These are phyloP conservation scores for Spencermartinsiella europaea DNA, from an alignment of 805 yeast genomes.

Conservation along the genomic window DNA sequence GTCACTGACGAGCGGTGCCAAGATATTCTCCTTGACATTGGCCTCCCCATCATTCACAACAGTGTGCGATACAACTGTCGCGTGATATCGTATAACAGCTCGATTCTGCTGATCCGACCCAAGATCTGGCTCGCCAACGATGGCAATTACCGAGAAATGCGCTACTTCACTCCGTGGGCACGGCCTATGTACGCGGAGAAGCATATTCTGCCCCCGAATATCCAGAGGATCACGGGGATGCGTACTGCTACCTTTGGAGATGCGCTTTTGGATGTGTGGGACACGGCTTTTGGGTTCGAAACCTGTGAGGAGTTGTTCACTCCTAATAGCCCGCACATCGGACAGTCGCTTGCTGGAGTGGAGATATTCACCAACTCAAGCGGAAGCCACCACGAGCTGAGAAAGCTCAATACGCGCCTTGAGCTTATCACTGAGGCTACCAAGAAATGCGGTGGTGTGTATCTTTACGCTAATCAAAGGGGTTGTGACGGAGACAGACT, in stretches of 20 bases:
- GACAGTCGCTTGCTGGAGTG: conserved; percentile 92
- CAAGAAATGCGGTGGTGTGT: conserved; percentile 93
- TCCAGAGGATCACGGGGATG: conserved; percentile 66
- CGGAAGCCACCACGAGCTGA: conserved; percentile 95
- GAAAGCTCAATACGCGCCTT: conserved; percentile 82
- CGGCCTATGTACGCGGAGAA: conserved; percentile 71
- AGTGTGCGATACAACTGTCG: conserved; percentile 90
- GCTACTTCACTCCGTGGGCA: conserved; percentile 94
- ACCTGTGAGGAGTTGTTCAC: conserved; percentile 98
- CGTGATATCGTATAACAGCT: conserved; percentile 70
- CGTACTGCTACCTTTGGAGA: conserved; percentile 77
- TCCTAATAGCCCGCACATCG: conserved; percentile 91
- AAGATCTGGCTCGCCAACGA: conserved; percentile 92
- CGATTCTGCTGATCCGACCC: conserved; percentile 82
- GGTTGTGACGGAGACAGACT: conserved; percentile 98
- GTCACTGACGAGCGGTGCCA: conserved; percentile 59
- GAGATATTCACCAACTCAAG: conserved; percentile 93
- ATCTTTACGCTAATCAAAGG: conserved; percentile 87
- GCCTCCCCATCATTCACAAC: conserved; percentile 89
- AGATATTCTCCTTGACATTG: conserved; percentile 82
- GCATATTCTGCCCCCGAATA: conserved; percentile 63
- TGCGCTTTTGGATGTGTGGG: conserved; percentile 76
- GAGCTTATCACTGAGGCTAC: conserved; percentile 88
- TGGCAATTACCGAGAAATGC: conserved; percentile 97
- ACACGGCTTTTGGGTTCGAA: conserved; percentile 92